These are phyloP conservation scores for Isabelozyma heimii DNA, from an alignment of 805 yeast genomes.

Conservation along the genomic window DNA sequence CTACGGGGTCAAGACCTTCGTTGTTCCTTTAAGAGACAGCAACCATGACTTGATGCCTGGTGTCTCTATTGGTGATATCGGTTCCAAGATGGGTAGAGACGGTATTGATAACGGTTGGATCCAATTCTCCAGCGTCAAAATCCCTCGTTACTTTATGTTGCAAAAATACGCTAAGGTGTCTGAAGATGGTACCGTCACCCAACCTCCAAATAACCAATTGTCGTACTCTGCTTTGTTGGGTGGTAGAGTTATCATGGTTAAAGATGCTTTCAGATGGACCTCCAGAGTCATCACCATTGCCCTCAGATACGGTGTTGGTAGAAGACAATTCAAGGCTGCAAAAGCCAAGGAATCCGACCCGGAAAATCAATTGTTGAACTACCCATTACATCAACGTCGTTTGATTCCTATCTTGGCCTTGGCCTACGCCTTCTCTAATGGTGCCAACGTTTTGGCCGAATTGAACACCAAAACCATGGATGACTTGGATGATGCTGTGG, in stretches of 20 bases:
- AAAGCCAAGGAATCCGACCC: constrained; percentile 22
- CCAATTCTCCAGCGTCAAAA: constrained; percentile 74
- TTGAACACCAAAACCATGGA: constrained; percentile 49
- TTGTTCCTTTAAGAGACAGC: constrained; percentile 80
- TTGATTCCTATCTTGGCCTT: constrained; percentile 75
- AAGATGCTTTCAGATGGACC: constrained; percentile 75
- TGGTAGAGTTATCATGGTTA: constrained; percentile 86
- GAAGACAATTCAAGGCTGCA: constrained; percentile 70
- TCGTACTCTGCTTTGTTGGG: constrained; percentile 81
- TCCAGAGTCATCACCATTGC: constrained; percentile 80
- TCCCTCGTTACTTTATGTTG: constrained; percentile 79
- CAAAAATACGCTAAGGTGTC: constrained; percentile 69
- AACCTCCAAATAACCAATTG: constrained; percentile 80
- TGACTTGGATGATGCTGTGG: constrained; percentile 52
- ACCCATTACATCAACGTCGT: constrained; percentile 83
- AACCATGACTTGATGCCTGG: constrained; percentile 74
- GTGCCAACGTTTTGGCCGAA: constrained; percentile 57
- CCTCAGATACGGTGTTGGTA: constrained; percentile 77
- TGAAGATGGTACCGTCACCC: constrained; percentile 60
- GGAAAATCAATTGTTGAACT: constrained; percentile 74
- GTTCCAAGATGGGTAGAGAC: constrained; percentile 91
- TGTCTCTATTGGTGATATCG: constrained; percentile 81
- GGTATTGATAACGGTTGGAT: constrained; percentile 96
- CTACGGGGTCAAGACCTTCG: constrained; percentile 85
- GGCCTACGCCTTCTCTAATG: constrained; percentile 70